Evolutionary conservation across 495 filamentous ascomycete genomes (phyloP).

Genomic region (Aspergillus mulundensis): DNA sequence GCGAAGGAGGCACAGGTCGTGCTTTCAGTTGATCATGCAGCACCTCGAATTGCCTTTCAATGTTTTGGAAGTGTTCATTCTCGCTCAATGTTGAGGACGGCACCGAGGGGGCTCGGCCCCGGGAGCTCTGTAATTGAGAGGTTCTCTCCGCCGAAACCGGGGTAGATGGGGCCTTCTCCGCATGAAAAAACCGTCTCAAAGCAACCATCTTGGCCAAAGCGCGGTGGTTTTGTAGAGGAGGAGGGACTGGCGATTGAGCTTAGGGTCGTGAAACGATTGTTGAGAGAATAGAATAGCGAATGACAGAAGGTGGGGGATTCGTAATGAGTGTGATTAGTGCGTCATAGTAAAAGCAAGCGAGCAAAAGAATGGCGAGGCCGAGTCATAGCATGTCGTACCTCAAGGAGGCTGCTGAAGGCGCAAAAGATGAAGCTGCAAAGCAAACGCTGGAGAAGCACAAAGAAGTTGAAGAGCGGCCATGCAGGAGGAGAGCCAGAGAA

Average conservation of each 20-base stretch:
- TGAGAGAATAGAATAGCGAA: background rate
- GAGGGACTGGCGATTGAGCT: background rate
- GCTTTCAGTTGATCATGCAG: constrained; percentile 32
- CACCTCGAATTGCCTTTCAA: constrained; percentile 41
- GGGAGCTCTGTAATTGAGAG: constrained; percentile 14
- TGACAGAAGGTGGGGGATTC: background rate
- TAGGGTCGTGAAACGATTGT: background rate
- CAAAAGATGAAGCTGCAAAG: background rate
- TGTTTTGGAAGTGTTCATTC: constrained; percentile 34
- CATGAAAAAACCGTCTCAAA: constrained; percentile 35
- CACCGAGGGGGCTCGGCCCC: constrained; percentile 7
- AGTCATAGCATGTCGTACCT: background rate
- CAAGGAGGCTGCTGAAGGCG: background rate
- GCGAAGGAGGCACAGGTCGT: constrained; percentile 28
- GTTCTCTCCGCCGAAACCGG: constrained; percentile 12
- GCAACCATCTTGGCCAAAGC: constrained; percentile 30
- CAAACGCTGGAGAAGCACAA: background rate
- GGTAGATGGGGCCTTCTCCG: constrained; percentile 24
- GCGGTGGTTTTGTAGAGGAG: background rate
- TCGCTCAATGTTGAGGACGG: constrained; percentile 20
- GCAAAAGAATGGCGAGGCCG: background rate
- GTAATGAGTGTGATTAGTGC: background rate
- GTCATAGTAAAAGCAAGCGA: background rate
- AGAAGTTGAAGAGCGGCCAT: background rate
- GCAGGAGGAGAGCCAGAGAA: constrained; percentile 3